Evolutionary conservation across 495 filamentous ascomycete genomes (phyloP), one percentile per base, ranked within the genome.

Genomic region (Beverwykella pulmonaria): DNA sequence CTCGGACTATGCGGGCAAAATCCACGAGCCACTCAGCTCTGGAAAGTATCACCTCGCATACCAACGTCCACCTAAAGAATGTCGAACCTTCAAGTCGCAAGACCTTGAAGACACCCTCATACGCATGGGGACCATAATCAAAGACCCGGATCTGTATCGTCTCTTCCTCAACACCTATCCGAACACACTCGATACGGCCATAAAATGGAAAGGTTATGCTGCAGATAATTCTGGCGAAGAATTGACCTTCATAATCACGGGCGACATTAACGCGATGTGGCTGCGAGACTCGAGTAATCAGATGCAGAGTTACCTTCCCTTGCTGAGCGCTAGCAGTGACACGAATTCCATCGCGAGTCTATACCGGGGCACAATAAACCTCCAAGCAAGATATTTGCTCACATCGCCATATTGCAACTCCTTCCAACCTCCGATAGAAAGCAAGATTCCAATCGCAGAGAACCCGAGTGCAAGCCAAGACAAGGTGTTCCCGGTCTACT

Each of bases 251-350:
- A 75, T 88, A 27, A 86, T 88, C 67, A 88, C 86, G 14, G 85
- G 86, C 26, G 84, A 87, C 69, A 87, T 87, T 74, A 82, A 88
- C 64, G 86, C 87, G 53, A 88, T 89, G 86, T 90, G 88, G 87
- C 77, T 90, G 49, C 81, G 87, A 27, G 88, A 89, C 70, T 86
- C 82, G 26, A 82, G 87, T 30, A 89, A 89, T 71, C 87, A 90
- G 71, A 75, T 90, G 70, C 82, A 87, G 60, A 83, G 82, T 30
- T 90, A 90, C 73, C 79, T 85, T 30, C 77, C 83, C 0, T 72
- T 89, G 5, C 72, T 88, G 22, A 81, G 84, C 61, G 76, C 83
- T 12, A 83, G 78, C 10, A 65, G 71, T n/a, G 75, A 79, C 6
- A 70, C 76, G 14, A 74, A 86, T 59, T 82, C 80, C 1, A 69